These are phyloP conservation scores for Lippia alba DNA, from an alignment of 305 asterid species.

Conservation along the genomic window DNA sequence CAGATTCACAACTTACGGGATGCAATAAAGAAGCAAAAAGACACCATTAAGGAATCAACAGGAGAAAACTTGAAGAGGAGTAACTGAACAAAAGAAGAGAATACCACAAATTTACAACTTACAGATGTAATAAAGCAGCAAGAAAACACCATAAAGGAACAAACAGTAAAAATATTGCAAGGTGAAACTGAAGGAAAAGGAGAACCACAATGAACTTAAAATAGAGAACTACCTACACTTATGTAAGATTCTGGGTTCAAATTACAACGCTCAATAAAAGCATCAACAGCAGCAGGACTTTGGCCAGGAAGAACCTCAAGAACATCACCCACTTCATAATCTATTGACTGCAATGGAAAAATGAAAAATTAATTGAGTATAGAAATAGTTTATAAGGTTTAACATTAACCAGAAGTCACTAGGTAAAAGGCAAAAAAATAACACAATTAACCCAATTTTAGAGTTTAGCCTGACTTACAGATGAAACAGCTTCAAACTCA, in stretches of 20 bases:
- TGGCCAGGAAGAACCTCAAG: slow-evolving; percentile 91
- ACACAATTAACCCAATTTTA: slow-evolving; percentile 24
- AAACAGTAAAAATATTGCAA: neutral
- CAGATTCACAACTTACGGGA: slow-evolving; percentile 15
- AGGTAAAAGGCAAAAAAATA: slow-evolving; percentile 12
- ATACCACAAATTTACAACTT: slow-evolving; percentile 17
- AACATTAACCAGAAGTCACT: slow-evolving; percentile 8
- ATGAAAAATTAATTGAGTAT: slow-evolving; percentile 14
- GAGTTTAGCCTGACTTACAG: slow-evolving; percentile 60
- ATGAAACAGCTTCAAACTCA: slow-evolving; percentile 90
- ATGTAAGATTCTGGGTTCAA: slow-evolving; percentile 83
- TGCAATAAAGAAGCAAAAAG: neutral
- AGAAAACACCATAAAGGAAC: neutral
- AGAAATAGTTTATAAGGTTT: slow-evolving; percentile 7
- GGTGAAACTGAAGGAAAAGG: slow-evolving; percentile 12
- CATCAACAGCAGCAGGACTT: slow-evolving; percentile 73
- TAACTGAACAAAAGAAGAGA: slow-evolving; percentile 19
- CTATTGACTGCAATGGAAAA: slow-evolving; percentile 56
- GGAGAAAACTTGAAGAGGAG: neutral
- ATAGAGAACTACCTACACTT: slow-evolving; percentile 62
- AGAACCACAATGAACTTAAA: slow-evolving; percentile 28
- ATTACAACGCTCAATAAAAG: slow-evolving; percentile 78
- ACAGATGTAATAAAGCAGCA: neutral
- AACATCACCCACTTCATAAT: slow-evolving; percentile 90
- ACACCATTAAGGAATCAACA: slow-evolving; percentile 2